These are phyloP conservation scores for Vicia sativa DNA, from an alignment of 306 rosid genomes.

Conservation along the genomic window DNA sequence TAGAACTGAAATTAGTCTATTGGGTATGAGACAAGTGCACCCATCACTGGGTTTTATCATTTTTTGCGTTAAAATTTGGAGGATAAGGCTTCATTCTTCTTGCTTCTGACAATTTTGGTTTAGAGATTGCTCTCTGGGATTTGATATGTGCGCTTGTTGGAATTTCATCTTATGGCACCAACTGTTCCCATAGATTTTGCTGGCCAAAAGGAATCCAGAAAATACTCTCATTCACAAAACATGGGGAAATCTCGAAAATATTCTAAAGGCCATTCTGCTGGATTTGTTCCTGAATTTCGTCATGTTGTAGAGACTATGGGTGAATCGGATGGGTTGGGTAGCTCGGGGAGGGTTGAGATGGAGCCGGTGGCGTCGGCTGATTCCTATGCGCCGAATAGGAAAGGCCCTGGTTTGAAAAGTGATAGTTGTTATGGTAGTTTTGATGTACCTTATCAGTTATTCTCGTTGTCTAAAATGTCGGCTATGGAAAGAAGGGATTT, in stretches of 20 bases:
- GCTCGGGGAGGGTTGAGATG: constrained; percentile 68
- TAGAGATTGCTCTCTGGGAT: constrained; percentile 34
- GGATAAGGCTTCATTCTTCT: constrained; percentile 40
- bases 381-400: constrained; percentile 71
- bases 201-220: constrained; percentile 77
- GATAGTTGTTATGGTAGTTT: constrained; percentile 58
- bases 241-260: constrained; percentile 95
- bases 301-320: constrained; percentile 89
- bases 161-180: constrained; percentile 82
- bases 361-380: constrained; percentile 60
- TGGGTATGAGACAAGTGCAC: constrained; percentile 43
- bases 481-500: constrained; percentile 69
- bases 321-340: constrained; percentile 89
- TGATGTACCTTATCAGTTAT: constrained; percentile 60
- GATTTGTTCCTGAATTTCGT: constrained; percentile 82
- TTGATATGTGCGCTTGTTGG: constrained; percentile 78
- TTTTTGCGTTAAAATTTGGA: constrained; percentile 43
- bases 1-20: constrained; percentile 18
- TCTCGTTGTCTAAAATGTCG: constrained; percentile 64
- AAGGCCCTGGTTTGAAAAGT: constrained; percentile 53
- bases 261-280: constrained; percentile 74
- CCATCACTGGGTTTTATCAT: constrained; percentile 42
- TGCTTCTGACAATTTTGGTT: constrained; percentile 33
- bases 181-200: constrained; percentile 84
- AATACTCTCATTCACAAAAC: constrained; percentile 56